Conservation (phyloP, 2,329 filamentous ascomycete genomes). For the Endocalyx cinctus region DNA sequence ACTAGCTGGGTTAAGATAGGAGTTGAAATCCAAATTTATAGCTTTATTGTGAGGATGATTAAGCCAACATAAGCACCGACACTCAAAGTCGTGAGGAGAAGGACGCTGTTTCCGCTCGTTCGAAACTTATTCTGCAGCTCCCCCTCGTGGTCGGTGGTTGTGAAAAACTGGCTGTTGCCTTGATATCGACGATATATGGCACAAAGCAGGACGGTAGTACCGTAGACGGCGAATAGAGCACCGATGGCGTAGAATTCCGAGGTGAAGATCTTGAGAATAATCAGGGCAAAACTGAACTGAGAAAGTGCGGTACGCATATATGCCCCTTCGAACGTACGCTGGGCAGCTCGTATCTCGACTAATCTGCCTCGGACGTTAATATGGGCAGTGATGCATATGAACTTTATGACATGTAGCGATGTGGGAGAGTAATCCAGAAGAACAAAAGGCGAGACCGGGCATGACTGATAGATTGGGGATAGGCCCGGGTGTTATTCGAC, state of each 20-base stretch:
- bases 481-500: too few relatives aligned
- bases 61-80: conserved; percentile 53
- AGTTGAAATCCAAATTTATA: too few relatives aligned
- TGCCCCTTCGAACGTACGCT: conserved; percentile 94
- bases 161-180: conserved; percentile 92
- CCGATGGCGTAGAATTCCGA: conserved; percentile 95
- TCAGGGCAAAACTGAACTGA: conserved; percentile 90
- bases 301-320: conserved; percentile 93
- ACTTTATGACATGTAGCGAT: too few relatives aligned
- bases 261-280: conserved; percentile 96
- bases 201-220: conserved; percentile 75
- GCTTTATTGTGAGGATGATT: conserved; percentile 49
- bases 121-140: conserved; percentile 52
- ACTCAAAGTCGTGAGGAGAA: conserved; percentile 52
- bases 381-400: too few relatives aligned
- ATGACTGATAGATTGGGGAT: too few relatives aligned
- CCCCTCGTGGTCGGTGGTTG: conserved; percentile 40
- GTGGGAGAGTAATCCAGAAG: too few relatives aligned
- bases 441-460: too few relatives aligned
- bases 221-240: conserved; percentile 92
- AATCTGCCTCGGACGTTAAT: conserved; percentile 53
- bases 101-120: conserved; percentile 59
- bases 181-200: conserved; percentile 83
- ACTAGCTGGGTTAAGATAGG: too few relatives aligned
- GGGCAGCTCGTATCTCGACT: conserved; percentile 89